Evolutionary conservation across 495 filamentous ascomycete species (phyloP).

Genomic region (Neurospora intermedia): DNA sequence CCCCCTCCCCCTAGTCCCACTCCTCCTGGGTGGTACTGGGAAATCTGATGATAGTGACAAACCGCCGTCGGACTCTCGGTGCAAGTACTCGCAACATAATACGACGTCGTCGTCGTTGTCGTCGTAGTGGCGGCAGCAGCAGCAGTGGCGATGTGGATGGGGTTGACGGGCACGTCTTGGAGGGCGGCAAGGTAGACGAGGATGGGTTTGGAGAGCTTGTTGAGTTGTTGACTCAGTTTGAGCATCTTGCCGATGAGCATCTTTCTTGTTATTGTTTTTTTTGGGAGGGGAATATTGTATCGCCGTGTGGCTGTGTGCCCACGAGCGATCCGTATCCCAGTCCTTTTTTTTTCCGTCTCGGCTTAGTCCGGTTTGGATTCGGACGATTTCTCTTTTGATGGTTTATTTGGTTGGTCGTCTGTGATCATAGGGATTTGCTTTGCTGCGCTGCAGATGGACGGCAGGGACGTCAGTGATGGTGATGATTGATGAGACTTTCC

Average conservation of each 20-base stretch:
- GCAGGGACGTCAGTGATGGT: background rate
- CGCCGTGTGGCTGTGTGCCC: background rate
- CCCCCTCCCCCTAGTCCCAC: too few relatives aligned
- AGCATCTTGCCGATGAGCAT: background rate
- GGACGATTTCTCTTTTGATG: background rate
- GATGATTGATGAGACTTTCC: background rate
- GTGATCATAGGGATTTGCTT: background rate
- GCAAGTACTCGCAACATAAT: background rate
- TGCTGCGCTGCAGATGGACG: background rate
- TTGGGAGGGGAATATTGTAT: background rate
- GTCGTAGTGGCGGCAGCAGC: background rate
- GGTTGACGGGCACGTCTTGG: background rate
- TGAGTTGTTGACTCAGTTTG: background rate
- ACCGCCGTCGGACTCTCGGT: background rate
- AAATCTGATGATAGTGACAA: background rate
- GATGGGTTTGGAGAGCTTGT: background rate
- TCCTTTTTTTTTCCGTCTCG: background rate
- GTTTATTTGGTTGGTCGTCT: background rate
- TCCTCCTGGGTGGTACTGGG: too few relatives aligned
- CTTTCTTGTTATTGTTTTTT: background rate
- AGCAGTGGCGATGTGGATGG: background rate
- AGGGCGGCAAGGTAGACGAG: background rate
- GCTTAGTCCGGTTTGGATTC: background rate
- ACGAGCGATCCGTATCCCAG: background rate
- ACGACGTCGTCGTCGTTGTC: background rate